phyloP scores from a whole-genome alignment of 306 rosid genomes.

The Prunus armeniaca region DNA sequence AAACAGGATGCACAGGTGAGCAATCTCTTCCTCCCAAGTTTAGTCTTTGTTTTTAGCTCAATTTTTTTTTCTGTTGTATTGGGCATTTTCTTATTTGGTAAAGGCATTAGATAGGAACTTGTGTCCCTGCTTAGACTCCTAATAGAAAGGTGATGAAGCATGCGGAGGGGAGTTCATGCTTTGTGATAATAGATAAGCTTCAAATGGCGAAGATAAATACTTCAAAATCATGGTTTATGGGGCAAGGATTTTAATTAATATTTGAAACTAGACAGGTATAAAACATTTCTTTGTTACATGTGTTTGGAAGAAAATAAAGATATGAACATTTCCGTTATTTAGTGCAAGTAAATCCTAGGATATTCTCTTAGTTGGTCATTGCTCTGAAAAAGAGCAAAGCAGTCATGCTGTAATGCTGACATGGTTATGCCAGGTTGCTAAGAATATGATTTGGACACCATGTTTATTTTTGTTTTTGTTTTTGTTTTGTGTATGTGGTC shows the following conservation, averaged over 20 bases:
- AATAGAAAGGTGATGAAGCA: neutral
- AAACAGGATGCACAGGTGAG: slow-evolving; percentile 55
- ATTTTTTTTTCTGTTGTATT: neutral
- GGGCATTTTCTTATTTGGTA: neutral
- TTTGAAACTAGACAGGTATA: neutral
- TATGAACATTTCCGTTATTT: neutral
- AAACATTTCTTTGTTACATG: neutral
- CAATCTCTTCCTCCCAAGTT: neutral
- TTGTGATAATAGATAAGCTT: neutral
- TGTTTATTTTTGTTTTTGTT: neutral
- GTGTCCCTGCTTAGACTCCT: neutral
- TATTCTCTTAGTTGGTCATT: neutral
- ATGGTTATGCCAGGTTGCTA: neutral
- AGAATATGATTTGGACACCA: neutral
- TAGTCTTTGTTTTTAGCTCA: neutral
- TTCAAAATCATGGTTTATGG: neutral
- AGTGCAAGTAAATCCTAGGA: neutral
- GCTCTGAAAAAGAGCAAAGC: neutral
- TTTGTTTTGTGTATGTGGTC: neutral
- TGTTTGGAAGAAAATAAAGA: neutral
- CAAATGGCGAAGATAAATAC: neutral
- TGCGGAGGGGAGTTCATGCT: neutral
- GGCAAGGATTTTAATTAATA: neutral
- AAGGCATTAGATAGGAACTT: neutral
- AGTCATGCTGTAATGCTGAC: neutral